Conservation (phyloP, 1,139 yeast species). For the Debaryomyces robertsiae region DNA sequence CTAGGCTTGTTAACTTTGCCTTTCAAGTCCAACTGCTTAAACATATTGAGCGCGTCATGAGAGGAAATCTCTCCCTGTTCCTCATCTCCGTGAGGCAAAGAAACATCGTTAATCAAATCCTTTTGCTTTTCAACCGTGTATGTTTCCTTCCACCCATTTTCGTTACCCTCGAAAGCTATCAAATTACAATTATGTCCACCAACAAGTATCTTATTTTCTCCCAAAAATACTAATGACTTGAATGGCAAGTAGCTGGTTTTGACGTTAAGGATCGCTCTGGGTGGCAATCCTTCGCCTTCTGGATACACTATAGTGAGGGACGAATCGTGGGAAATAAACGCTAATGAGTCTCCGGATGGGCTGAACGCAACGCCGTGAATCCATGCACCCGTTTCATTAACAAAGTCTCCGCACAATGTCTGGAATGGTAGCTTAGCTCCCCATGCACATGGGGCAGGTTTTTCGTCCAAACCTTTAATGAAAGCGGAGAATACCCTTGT, state of each 20-base stretch:
- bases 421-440: conserved; percentile 96
- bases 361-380: conserved; percentile 89
- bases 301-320: conserved; percentile 78
- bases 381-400: conserved; percentile 83
- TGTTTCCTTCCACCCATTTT: conserved; percentile 66
- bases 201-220: conserved; percentile 68
- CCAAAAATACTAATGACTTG: conserved; percentile 68
- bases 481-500: conserved; percentile 93
- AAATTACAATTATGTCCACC: conserved; percentile 97
- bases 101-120: conserved; percentile 44
- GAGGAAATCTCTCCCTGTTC: conserved; percentile 66
- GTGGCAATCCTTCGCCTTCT: conserved; percentile 64
- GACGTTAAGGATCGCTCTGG: conserved; percentile 44
- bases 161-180: conserved; percentile 74
- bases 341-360: conserved; percentile 76
- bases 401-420: conserved; percentile 84
- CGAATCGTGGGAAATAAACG: conserved; percentile 79
- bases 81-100: conserved; percentile 35
- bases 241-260: conserved; percentile 83
- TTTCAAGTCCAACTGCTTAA: conserved; percentile 92
- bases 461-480: conserved; percentile 84
- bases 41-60: conserved; percentile 90
- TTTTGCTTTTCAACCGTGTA: conserved; percentile 62
- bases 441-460: conserved; percentile 86
- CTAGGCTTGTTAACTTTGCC: conserved; percentile 64